Percentiles rank a stretch among this genome's conserved stretches.
Evolutionary conservation across 2,329 filamentous ascomycete genomes (phyloP).

Genomic region (Metarhizium robertsii): DNA sequence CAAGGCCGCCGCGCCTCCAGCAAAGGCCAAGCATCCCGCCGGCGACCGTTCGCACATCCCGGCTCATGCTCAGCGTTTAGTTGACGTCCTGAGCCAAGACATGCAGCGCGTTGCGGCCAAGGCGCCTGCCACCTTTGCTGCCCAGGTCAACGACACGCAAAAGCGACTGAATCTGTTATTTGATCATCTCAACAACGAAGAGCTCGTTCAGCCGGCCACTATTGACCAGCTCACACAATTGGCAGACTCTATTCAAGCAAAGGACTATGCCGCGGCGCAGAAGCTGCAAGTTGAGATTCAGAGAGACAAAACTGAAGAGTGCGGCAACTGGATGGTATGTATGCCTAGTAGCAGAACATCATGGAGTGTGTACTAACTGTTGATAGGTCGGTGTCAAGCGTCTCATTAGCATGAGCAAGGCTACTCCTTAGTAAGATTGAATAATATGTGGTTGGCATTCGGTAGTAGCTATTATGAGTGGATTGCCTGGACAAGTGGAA

Average conservation of each 20-base stretch:
- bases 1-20: constrained; percentile 35
- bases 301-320: constrained; percentile 68
- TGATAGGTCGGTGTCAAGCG: constrained; percentile 64
- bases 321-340: constrained; percentile 79
- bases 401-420: constrained; percentile 71
- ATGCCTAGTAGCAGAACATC: neutral
- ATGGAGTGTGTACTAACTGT: constrained; percentile 27
- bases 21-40: constrained; percentile 61
- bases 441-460: neutral
- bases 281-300: constrained; percentile 67
- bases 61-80: constrained; percentile 62
- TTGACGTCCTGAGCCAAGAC: constrained; percentile 71
- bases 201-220: constrained; percentile 74
- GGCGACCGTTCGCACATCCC: constrained; percentile 91
- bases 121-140: constrained; percentile 77
- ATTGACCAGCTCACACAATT: constrained; percentile 57
- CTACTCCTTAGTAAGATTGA: constrained; percentile 44
- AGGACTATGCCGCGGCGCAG: constrained; percentile 60
- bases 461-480: neutral
- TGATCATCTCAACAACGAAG: constrained; percentile 93
- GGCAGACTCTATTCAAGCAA: constrained; percentile 55
- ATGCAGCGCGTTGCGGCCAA: constrained; percentile 82
- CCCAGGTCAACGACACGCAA: constrained; percentile 87
- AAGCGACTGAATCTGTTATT: constrained; percentile 91
- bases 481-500: neutral